A percentile compares a stretch with the other conserved stretches of the same genome.
Evolutionary conservation across 768 basidiomycete genomes (phyloP).

Genomic region (Trametes punicea): DNA sequence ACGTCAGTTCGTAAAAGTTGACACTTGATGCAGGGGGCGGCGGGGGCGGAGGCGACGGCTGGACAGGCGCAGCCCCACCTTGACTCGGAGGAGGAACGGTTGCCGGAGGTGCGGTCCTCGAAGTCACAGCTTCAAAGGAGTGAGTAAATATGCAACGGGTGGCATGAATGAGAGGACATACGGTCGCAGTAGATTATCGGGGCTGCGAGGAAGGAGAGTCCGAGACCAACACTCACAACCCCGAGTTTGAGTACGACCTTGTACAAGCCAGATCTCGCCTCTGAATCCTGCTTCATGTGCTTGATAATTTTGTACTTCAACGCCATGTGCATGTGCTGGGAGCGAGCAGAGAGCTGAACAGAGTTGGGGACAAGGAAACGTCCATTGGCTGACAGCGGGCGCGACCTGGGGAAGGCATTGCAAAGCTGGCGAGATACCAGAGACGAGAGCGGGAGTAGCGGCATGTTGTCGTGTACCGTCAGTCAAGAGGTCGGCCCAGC

Average conservation of each 20-base stretch:
- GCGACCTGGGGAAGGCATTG: neutral
- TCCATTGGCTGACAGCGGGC: neutral
- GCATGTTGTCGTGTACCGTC: neutral
- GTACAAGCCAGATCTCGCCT: neutral
- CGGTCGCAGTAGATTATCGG: conserved; percentile 53
- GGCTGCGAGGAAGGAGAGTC: conserved; percentile 36
- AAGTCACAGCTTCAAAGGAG: neutral
- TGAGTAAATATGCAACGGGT: neutral
- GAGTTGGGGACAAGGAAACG: conserved; percentile 24
- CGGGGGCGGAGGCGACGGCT: conserved; percentile 18
- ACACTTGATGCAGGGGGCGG: conserved; percentile 69
- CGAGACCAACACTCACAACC: conserved; percentile 43
- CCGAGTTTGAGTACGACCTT: conserved; percentile 19
- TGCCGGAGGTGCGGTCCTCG: neutral
- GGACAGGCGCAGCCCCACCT: conserved; percentile 4
- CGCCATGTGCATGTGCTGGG: neutral
- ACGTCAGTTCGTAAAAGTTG: conserved; percentile 77
- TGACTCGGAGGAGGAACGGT: neutral
- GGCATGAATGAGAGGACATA: conserved; percentile 26
- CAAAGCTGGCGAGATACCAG: conserved; percentile 7
- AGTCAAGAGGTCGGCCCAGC: neutral
- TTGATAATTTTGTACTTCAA: neutral
- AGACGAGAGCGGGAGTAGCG: neutral
- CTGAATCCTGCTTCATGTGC: too few species aligned
- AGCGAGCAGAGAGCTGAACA: conserved; percentile 6